phyloP scores from a whole-genome alignment of 805 yeast genomes.

The Kodamaea laetipori region DNA sequence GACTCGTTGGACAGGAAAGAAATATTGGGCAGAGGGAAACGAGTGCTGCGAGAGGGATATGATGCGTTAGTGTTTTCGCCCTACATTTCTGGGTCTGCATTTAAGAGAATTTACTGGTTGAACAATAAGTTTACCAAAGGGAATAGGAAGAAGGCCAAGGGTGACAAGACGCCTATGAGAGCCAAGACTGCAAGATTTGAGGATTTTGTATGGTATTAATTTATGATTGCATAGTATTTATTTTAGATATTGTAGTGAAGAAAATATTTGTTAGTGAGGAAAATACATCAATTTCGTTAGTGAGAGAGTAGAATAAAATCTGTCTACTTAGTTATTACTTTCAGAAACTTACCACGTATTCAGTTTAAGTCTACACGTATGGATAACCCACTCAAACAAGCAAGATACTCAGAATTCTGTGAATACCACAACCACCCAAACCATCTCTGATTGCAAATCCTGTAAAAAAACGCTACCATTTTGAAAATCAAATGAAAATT shows the following conservation, averaged over 20 bases:
- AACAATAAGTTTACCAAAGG: conserved; percentile 13
- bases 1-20: conserved; percentile 10
- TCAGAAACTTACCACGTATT: too few species aligned
- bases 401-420: too few species aligned
- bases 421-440: too few species aligned
- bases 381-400: too few species aligned
- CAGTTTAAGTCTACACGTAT: too few species aligned
- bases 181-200: conserved; percentile 6
- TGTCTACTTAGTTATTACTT: too few species aligned
- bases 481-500: background rate
- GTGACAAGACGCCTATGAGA: conserved; percentile 1
- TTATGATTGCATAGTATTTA: background rate
- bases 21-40: conserved; percentile 7
- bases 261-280: background rate
- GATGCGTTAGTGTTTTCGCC: conserved; percentile 33
- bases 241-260: background rate
- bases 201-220: conserved; percentile 10
- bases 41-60: conserved; percentile 14
- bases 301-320: too few species aligned
- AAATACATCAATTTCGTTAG: too few species aligned
- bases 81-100: conserved; percentile 21
- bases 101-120: conserved; percentile 38
- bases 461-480: background rate
- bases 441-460: background rate
- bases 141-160: conserved; percentile 5